phyloP scores from a whole-genome alignment of 225 moss, liverwort and hornwort species.

The Thuidium tamariscinum region DNA sequence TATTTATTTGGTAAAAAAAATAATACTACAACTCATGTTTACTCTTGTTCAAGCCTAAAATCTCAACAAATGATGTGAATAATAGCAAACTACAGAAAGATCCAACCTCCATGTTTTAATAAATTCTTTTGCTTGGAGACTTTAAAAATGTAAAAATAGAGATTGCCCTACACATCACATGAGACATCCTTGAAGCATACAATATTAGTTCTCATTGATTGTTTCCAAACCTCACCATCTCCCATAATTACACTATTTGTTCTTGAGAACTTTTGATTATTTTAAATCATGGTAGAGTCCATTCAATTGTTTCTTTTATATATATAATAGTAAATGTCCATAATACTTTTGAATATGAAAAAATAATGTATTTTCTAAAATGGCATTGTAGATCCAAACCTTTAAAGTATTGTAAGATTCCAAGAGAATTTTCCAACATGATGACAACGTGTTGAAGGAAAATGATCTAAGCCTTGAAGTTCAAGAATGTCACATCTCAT shows the following conservation, averaged over 20 bases:
- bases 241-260: neutral
- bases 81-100: neutral
- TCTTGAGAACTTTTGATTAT: neutral
- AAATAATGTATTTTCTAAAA: neutral
- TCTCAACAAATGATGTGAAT: too few relatives aligned
- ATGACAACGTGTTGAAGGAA: neutral
- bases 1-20: too few relatives aligned
- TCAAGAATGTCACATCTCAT: too few relatives aligned
- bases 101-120: too few relatives aligned
- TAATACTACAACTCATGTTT: too few relatives aligned
- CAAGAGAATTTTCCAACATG: neutral
- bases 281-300: neutral
- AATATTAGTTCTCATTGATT: too few relatives aligned
- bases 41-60: too few relatives aligned
- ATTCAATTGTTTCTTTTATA: neutral
- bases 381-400: neutral
- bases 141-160: neutral
- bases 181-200: neutral
- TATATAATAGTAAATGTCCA: fast-evolving
- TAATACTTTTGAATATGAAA: neutral
- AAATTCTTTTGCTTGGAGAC: neutral
- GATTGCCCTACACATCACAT: neutral
- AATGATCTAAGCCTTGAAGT: neutral
- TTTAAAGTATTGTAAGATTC: neutral
- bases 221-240: neutral